phyloP scores from a whole-genome alignment of 1,284 basidiomycete species.

The Cutaneotrichosporon sp. region DNA sequence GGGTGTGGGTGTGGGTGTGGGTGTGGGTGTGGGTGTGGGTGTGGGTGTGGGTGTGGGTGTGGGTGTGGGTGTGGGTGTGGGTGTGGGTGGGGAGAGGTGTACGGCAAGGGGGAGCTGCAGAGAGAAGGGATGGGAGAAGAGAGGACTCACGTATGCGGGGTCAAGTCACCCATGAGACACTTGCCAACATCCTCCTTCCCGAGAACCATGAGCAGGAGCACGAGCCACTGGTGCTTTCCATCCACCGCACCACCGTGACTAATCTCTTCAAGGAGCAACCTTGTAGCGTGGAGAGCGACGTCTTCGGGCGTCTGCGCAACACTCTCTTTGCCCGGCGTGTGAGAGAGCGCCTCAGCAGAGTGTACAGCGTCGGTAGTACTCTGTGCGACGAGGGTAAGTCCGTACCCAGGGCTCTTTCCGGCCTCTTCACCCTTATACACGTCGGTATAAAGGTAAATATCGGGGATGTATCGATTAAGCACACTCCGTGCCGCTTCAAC shows the following conservation, averaged over 20 bases:
- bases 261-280: slow-evolving; percentile 75
- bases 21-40: too few relatives aligned
- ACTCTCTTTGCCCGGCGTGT: slow-evolving; percentile 48
- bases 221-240: slow-evolving; percentile 81
- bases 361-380: slow-evolving; percentile 89
- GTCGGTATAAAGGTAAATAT: slow-evolving; percentile 97
- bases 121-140: not conserved
- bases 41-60: too few relatives aligned
- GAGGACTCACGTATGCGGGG: slow-evolving; percentile 70
- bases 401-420: slow-evolving; percentile 94
- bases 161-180: slow-evolving; percentile 79
- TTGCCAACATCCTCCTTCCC: slow-evolving; percentile 94
- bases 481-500: slow-evolving; percentile 89
- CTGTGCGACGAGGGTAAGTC: slow-evolving; percentile 83
- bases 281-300: slow-evolving; percentile 75
- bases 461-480: slow-evolving; percentile 93
- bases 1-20: too few relatives aligned
- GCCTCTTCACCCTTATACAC: slow-evolving; percentile 97
- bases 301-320: slow-evolving; percentile 73
- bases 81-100: too few relatives aligned
- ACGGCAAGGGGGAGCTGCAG: too few relatives aligned
- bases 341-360: slow-evolving; percentile 78
- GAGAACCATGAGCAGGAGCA: slow-evolving; percentile 85
- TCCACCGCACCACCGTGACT: slow-evolving; percentile 86
- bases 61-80: too few relatives aligned